Percentiles rank a stretch among this genome's conserved stretches.
Conservation (phyloP, 192 early-diverging fungal species). For the Thoreauomyces humboldtii region DNA sequence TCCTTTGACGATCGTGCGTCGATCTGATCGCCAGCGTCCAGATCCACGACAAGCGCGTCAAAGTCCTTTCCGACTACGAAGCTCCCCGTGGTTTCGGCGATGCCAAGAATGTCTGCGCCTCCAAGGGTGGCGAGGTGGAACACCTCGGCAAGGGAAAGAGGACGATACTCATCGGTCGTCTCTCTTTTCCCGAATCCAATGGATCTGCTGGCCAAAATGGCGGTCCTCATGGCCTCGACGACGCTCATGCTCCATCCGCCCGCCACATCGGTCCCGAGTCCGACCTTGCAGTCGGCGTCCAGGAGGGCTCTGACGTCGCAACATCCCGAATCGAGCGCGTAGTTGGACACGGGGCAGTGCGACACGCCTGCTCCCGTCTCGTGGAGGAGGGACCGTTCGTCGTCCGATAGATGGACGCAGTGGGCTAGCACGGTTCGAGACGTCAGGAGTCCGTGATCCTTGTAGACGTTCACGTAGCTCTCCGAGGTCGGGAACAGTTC, state of each 20-base stretch:
- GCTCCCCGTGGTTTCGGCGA: conserved; percentile 75
- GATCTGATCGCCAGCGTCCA: conserved; percentile 14
- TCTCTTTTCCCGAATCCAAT: conserved; percentile 37
- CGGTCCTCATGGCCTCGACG: conserved; percentile 81
- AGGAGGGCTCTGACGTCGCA: conserved; percentile 77
- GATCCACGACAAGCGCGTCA: conserved; percentile 82
- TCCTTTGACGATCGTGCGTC: conserved; percentile 8
- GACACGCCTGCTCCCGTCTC: conserved; percentile 70
- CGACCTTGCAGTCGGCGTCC: conserved; percentile 73
- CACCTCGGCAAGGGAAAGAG: conserved; percentile 49
- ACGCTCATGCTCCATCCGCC: conserved; percentile 86
- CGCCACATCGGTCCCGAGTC: conserved; percentile 90
- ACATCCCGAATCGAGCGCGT: conserved; percentile 75
- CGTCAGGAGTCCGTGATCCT: conserved; percentile 68
- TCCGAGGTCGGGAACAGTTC: conserved; percentile 68
- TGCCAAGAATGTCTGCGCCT: conserved; percentile 77
- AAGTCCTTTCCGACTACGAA: conserved; percentile 85
- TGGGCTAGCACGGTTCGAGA: conserved; percentile 86
- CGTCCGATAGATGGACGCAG: conserved; percentile 79
- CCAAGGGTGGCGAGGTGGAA: conserved; percentile 89
- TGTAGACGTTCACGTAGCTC: conserved; percentile 78
- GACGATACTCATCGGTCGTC: neutral
- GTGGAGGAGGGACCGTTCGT: conserved; percentile 68
- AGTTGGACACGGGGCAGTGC: conserved; percentile 93
- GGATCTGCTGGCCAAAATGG: conserved; percentile 73